Percentiles rank a stretch among this genome's conserved stretches.
Conservation (phyloP, 192 early-diverging fungal genomes). For the Lobulomyces angularis region DNA sequence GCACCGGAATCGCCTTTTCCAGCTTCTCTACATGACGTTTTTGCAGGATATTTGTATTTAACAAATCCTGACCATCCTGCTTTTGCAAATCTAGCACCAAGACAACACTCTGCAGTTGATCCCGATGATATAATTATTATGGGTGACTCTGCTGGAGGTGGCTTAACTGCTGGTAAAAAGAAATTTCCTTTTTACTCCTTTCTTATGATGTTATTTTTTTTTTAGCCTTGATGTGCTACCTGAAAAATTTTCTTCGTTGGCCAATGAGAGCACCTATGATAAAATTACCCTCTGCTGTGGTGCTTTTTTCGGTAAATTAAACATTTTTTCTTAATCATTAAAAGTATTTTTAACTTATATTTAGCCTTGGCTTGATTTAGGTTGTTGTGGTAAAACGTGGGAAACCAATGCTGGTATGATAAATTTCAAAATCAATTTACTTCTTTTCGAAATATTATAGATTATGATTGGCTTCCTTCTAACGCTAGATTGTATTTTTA, state of each 20-base stretch:
- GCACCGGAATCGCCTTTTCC: slow-evolving; percentile 31
- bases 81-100: slow-evolving; percentile 5
- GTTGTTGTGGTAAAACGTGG: too few relatives aligned
- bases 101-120: slow-evolving; percentile 17
- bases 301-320: slow-evolving; percentile 18
- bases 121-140: slow-evolving; percentile 26
- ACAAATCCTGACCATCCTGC: slow-evolving; percentile 20
- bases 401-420: too few relatives aligned
- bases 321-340: too few relatives aligned
- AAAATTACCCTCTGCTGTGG: slow-evolving; percentile 15
- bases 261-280: slow-evolving; percentile 11
- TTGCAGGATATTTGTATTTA: slow-evolving; percentile 30
- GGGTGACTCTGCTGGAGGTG: slow-evolving; percentile 20
- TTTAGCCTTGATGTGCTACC: slow-evolving; percentile 28
- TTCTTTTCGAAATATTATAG: too few relatives aligned
- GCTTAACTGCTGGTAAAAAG: not conserved
- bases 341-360: too few relatives aligned
- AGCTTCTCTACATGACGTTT: slow-evolving; percentile 26
- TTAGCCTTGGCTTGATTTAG: too few relatives aligned
- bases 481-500: too few relatives aligned
- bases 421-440: too few relatives aligned
- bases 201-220: slow-evolving; percentile 19
- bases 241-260: slow-evolving; percentile 21
- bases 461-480: too few relatives aligned
- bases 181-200: too few relatives aligned